Evolutionary conservation across 768 basidiomycete species (phyloP).

Genomic region (Pleurotus citrinopileatus): DNA sequence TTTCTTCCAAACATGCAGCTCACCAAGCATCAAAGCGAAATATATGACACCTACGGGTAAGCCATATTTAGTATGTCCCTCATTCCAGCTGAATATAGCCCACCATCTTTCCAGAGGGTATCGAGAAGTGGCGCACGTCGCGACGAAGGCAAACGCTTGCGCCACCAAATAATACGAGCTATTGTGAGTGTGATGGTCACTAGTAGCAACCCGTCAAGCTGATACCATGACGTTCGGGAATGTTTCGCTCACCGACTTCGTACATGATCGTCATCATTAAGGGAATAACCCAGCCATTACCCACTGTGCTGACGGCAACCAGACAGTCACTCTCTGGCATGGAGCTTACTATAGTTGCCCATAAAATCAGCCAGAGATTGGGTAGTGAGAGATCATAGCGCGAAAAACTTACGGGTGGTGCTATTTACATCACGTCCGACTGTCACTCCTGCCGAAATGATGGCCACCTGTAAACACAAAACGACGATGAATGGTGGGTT

Average conservation of each 20-base stretch:
- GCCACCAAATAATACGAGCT: slow-evolving; percentile 5
- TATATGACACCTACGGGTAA: slow-evolving; percentile 2
- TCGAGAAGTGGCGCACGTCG: slow-evolving; percentile 4
- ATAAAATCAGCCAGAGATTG: neutral
- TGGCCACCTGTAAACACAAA: neutral
- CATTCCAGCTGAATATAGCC: neutral
- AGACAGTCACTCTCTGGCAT: neutral
- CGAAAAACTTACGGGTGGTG: neutral
- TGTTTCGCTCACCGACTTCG: slow-evolving; percentile 9
- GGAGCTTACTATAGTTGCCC: neutral
- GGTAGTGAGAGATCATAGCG: neutral
- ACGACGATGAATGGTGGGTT: neutral
- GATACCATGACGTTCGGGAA: too few species aligned
- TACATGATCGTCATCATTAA: slow-evolving; percentile 8
- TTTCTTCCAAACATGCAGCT: neutral
- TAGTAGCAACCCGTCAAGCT: neutral
- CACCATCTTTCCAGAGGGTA: slow-evolving; percentile 8
- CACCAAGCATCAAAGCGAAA: slow-evolving; percentile 6
- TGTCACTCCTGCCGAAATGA: neutral
- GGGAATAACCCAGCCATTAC: neutral
- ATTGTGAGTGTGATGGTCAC: slow-evolving; percentile 1
- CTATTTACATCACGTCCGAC: neutral
- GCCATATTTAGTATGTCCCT: neutral
- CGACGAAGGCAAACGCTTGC: neutral
- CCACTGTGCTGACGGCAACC: neutral